Conservation (phyloP, 2,329 filamentous ascomycete genomes). For the Capronia epimyces region DNA sequence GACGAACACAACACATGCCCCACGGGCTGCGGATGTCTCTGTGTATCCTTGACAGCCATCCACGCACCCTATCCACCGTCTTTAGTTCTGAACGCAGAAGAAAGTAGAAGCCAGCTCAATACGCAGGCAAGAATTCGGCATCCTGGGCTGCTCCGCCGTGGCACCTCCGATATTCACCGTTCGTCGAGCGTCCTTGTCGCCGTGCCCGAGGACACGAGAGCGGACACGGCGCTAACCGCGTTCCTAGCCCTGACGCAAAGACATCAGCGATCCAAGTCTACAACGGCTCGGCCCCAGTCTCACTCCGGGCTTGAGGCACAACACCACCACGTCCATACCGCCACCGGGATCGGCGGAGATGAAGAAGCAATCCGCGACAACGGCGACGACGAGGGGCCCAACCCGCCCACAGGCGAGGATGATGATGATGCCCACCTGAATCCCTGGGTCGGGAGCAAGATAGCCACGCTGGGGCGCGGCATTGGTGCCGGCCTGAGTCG, state of each 20-base stretch:
- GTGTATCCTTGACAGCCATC: slow-evolving; percentile 37
- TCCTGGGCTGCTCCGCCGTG: slow-evolving; percentile 7
- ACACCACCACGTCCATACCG: neutral
- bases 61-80: slow-evolving; percentile 33
- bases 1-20: slow-evolving; percentile 34
- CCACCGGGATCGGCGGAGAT: no score
- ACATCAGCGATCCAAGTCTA: slow-evolving; percentile 21
- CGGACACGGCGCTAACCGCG: slow-evolving; percentile 21
- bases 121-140: neutral
- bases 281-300: slow-evolving; percentile 7
- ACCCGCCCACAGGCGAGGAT: neutral
- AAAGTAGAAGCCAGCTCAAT: neutral
- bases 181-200: slow-evolving; percentile 13
- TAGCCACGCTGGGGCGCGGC: slow-evolving; percentile 39
- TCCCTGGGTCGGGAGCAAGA: slow-evolving; percentile 22
- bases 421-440: slow-evolving; percentile 21
- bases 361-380: neutral
- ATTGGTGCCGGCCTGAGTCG: slow-evolving; percentile 41
- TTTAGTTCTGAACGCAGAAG: neutral
- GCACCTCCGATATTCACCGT: slow-evolving; percentile 5
- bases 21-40: slow-evolving; percentile 46
- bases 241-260: slow-evolving; percentile 22
- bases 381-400: neutral
- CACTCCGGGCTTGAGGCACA: neutral
- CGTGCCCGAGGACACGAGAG: slow-evolving; percentile 1